Conservation (phyloP, 164 flowering plant genomes). For the Hamamelis virginiana region DNA sequence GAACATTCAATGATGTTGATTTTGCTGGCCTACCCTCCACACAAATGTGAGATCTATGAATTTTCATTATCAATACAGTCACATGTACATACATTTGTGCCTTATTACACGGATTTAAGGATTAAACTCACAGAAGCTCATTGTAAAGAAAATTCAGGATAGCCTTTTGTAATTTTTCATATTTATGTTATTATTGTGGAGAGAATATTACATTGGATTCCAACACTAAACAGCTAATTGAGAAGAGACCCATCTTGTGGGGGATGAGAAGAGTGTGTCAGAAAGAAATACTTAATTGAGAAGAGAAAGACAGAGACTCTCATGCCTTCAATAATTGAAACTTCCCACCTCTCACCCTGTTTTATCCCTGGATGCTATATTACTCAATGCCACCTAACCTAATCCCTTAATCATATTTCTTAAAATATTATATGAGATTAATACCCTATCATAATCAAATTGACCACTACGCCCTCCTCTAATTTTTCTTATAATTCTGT, state of each 20-base stretch:
- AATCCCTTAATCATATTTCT: slow-evolving; percentile 1
- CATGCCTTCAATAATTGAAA: slow-evolving; percentile 26
- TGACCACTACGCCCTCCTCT: not conserved
- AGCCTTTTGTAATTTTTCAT: too few relatives aligned
- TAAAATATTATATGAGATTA: not conserved
- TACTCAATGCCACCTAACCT: slow-evolving; percentile 1
- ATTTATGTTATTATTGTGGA: not conserved
- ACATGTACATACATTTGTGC: too few relatives aligned
- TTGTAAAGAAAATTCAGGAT: too few relatives aligned
- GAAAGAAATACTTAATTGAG: slow-evolving; percentile 8
- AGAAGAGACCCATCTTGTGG: slow-evolving; percentile 15
- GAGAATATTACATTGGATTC: slow-evolving; percentile 23
- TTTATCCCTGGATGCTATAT: not conserved
- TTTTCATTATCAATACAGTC: too few relatives aligned
- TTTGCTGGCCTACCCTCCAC: too few relatives aligned
- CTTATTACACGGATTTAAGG: too few relatives aligned
- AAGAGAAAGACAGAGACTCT: slow-evolving; percentile 8
- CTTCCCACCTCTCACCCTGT: not conserved
- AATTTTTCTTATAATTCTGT: not conserved
- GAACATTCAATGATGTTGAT: too few relatives aligned
- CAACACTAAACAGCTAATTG: not conserved
- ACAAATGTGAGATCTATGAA: too few relatives aligned
- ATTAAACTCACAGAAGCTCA: too few relatives aligned
- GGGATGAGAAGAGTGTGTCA: slow-evolving; percentile 4
- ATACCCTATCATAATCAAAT: not conserved